phyloP scores from a whole-genome alignment of 2,329 filamentous ascomycete genomes.

The Aurifilum marmelostoma region DNA sequence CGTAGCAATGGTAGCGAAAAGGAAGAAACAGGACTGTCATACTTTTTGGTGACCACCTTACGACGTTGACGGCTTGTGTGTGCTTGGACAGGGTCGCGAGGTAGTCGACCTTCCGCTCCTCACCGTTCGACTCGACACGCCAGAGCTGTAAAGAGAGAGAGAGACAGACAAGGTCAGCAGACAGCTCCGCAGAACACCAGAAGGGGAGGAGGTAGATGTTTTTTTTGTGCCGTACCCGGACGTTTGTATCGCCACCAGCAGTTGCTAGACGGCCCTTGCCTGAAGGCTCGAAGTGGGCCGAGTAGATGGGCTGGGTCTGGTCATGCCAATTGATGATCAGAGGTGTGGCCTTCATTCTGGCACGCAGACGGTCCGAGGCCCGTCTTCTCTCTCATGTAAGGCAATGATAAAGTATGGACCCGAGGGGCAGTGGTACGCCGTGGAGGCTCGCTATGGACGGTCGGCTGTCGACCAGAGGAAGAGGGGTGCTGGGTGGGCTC shows the following conservation, averaged over 20 bases:
- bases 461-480: neutral
- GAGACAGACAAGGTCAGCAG: conserved; percentile 13
- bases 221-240: conserved; percentile 65
- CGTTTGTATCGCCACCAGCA: conserved; percentile 94
- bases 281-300: conserved; percentile 91
- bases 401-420: neutral
- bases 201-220: neutral
- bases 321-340: conserved; percentile 99
- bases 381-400: conserved; percentile 16
- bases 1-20: neutral
- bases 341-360: conserved; percentile 90
- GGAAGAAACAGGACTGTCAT: conserved; percentile 35
- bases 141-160: conserved; percentile 77
- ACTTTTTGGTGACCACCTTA: conserved; percentile 95
- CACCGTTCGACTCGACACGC: conserved; percentile 83
- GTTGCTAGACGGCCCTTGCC: conserved; percentile 92
- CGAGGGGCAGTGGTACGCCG: neutral
- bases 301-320: conserved; percentile 95
- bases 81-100: conserved; percentile 90
- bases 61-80: conserved; percentile 96
- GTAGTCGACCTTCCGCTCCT: conserved; percentile 88
- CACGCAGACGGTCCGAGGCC: conserved; percentile 31
- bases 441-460: neutral
- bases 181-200: neutral
- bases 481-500: neutral